Conservation (phyloP, 2,329 filamentous ascomycete species). For the Stagonosporopsis cucurbitacearum region DNA sequence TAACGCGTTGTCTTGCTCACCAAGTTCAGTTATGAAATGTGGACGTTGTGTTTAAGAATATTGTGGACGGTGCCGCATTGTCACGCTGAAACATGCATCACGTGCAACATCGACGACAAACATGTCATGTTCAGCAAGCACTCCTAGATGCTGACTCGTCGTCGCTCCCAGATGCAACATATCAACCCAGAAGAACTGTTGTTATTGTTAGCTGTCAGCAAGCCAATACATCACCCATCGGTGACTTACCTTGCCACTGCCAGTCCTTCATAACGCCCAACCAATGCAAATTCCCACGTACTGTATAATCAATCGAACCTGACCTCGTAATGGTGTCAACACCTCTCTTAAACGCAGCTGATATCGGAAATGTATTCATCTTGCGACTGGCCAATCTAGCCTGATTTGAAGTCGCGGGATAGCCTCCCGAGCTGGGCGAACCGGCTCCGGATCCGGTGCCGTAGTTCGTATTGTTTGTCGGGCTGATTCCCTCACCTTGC, state of each 20-base stretch:
- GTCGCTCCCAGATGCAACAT: background rate
- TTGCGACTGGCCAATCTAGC: constrained; percentile 5
- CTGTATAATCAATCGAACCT: constrained; percentile 66
- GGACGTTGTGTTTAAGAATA: too few species aligned
- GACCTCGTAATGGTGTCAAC: constrained; percentile 46
- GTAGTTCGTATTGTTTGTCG: constrained; percentile 11
- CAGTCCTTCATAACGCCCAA: constrained; percentile 73
- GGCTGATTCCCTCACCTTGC: background rate
- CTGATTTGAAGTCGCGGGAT: background rate
- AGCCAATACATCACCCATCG: background rate
- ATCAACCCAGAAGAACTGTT: constrained; percentile 6
- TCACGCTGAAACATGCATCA: background rate
- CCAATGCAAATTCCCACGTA: constrained; percentile 70
- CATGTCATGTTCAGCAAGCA: background rate
- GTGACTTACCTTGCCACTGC: constrained; percentile 69
- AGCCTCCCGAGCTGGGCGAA: constrained; percentile 10
- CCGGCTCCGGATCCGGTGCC: constrained; percentile 15
- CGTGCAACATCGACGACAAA: background rate
- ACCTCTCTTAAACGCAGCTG: constrained; percentile 43
- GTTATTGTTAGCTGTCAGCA: background rate
- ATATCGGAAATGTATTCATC: constrained; percentile 35
- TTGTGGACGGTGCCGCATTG: background rate
- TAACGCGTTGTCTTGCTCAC: background rate
- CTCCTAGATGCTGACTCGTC: background rate
- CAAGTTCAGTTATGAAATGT: background rate